A percentile compares a stretch with the other conserved stretches of the same genome.
phyloP scores from a whole-genome alignment of 2,329 filamentous ascomycete species.

The Cercospora berteroae region DNA sequence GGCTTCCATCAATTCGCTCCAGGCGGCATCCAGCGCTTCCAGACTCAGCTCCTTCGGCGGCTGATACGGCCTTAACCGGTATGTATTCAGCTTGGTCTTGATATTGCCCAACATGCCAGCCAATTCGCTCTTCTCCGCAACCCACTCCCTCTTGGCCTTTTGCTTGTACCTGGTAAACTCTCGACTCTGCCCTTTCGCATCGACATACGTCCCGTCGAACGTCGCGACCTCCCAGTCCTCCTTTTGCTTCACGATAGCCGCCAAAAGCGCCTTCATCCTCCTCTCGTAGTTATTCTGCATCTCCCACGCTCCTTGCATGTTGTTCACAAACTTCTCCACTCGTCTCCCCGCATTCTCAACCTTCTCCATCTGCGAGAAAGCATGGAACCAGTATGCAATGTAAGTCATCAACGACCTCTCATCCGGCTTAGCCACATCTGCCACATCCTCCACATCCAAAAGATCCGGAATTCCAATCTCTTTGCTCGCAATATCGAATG shows the following conservation, averaged over 20 bases:
- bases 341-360: constrained; percentile 95
- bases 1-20: constrained; percentile 73
- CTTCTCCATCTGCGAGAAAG: constrained; percentile 97
- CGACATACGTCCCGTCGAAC: constrained; percentile 87
- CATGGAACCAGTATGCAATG: constrained; percentile 99
- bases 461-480: constrained; percentile 96
- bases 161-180: constrained; percentile 88
- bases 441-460: constrained; percentile 96
- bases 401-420: constrained; percentile 98
- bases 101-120: constrained; percentile 93
- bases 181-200: constrained; percentile 82
- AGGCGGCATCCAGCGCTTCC: constrained; percentile 78
- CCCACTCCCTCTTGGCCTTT: constrained; percentile 89
- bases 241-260: constrained; percentile 70
- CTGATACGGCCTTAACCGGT: constrained; percentile 85
- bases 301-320: constrained; percentile 99
- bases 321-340: constrained; percentile 97
- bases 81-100: constrained; percentile 97
- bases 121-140: constrained; percentile 94
- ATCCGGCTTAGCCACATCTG: constrained; percentile 92
- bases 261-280: constrained; percentile 79
- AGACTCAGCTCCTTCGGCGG: constrained; percentile 80
- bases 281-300: constrained; percentile 97
- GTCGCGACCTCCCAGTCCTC: constrained; percentile 73
- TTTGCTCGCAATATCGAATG: constrained; percentile 91